Evolutionary conservation across 768 basidiomycete species (phyloP).

Genomic region (Boletus reticulatus): DNA sequence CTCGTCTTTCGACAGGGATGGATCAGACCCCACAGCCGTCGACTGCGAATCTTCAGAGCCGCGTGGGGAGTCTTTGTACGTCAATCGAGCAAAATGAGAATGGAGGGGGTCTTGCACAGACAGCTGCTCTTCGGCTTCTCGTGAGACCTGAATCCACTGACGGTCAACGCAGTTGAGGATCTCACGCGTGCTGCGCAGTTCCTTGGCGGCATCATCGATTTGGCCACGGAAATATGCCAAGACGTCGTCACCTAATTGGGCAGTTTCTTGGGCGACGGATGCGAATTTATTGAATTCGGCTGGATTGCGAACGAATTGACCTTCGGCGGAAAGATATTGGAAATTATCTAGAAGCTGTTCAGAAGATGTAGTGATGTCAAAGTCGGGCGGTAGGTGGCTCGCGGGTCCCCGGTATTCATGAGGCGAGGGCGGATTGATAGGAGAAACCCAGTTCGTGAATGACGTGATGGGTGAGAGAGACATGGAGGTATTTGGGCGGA

Average conservation of each 20-base stretch:
- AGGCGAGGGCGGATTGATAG: constrained; percentile 14
- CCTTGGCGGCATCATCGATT: constrained; percentile 48
- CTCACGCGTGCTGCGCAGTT: constrained; percentile 46
- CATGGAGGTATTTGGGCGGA: constrained; percentile 39
- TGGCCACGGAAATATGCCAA: constrained; percentile 52
- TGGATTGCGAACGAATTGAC: constrained; percentile 37
- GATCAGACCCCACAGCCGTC: constrained; percentile 43
- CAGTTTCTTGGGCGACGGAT: constrained; percentile 46
- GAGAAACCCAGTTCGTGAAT: constrained; percentile 33
- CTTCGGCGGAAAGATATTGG: constrained; percentile 45
- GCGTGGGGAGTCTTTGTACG: constrained; percentile 41
- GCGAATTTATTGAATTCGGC: constrained; percentile 43
- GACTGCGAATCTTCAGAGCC: constrained; percentile 67
- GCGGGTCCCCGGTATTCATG: constrained; percentile 33
- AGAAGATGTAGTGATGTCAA: constrained; percentile 44
- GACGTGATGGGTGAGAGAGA: constrained; percentile 53
- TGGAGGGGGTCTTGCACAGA: constrained; percentile 1
- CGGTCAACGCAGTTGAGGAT: constrained; percentile 43
- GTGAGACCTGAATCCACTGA: constrained; percentile 43
- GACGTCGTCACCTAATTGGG: constrained; percentile 44
- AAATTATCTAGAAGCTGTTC: constrained; percentile 56
- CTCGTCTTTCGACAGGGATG: constrained; percentile 10
- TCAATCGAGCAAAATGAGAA: constrained; percentile 10
- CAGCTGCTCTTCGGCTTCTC: constrained; percentile 46
- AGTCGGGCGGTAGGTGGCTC: constrained; percentile 36